Conservation (phyloP, 129 eudicot genomes). For the Tagetes erecta region DNA sequence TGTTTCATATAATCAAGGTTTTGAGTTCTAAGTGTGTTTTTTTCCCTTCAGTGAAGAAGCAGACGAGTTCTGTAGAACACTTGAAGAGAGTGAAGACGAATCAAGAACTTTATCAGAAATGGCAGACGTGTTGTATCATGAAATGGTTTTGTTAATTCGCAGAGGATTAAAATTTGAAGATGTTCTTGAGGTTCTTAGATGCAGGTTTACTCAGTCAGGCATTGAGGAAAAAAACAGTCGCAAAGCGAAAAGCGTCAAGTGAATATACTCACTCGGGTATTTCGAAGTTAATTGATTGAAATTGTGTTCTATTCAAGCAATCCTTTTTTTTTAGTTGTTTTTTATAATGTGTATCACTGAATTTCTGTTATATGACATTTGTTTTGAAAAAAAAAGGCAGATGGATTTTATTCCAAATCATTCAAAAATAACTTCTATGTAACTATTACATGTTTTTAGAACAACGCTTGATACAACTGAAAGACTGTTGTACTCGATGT, state of each 20-base stretch:
- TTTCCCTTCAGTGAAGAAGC: conserved; percentile 71
- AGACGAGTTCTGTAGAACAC: conserved; percentile 75
- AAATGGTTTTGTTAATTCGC: conserved; percentile 61
- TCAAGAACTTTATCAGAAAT: conserved; percentile 80
- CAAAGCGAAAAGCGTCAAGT: neutral
- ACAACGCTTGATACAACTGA: too few relatives aligned
- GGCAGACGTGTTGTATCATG: conserved; percentile 81
- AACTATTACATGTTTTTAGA: too few relatives aligned
- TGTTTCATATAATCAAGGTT: conserved; percentile 5
- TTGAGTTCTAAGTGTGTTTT: neutral
- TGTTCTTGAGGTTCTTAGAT: conserved; percentile 61
- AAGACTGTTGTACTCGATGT: too few relatives aligned
- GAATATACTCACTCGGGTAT: neutral
- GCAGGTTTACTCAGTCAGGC: conserved; percentile 75
- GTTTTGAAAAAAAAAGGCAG: neutral
- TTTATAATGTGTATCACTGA: too few relatives aligned
- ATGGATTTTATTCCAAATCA: neutral
- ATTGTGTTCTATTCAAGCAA: neutral
- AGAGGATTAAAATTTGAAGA: conserved; percentile 76
- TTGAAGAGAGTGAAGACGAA: conserved; percentile 75
- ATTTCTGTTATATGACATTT: neutral
- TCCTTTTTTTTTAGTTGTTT: neutral
- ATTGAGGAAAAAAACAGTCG: conserved; percentile 61
- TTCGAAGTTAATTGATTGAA: neutral
- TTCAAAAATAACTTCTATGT: too few relatives aligned